Evolutionary conservation across 805 yeast species (phyloP), one percentile per base, ranked within the genome.

Genomic region (Candida sonorensis): DNA sequence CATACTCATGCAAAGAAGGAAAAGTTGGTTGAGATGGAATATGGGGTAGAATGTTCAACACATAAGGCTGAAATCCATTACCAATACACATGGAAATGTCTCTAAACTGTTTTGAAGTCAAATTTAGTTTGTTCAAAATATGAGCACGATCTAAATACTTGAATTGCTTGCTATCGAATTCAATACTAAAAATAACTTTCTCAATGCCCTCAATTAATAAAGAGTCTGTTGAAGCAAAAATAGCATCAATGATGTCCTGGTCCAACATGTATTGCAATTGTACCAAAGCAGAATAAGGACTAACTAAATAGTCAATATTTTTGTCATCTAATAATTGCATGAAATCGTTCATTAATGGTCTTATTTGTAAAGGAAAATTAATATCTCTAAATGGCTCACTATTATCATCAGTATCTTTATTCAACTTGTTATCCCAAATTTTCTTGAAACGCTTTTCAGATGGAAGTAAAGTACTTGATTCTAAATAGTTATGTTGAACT

Each of bases 171-270:
- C 68, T 64, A 33, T 68, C 74, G 40, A 77, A 69, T 38, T 83
- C 94, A 66, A 87, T 69, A 13, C 81, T 73, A 30, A 78, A 56
- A 35, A 90, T 79, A 37, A 87, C 75, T 42, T 74, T 80, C 36
- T 84, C 92, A 17, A 81, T 67, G 12, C 62, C 55, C 5, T 58
- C 59, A 28, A 74, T 55, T 51, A 90, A 61, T 27, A 88, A 60
- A 23, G 77, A 67, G 46, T 92, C 97, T 1, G 87, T 79, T 7
- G 95, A 79, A 1, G 95, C 95, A 56, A 77, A 83, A 23, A 88
- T 75, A 5, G 81, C 77, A 53, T 88, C 87, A 31, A 90, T 71
- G 28, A 65, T 59, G 0, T 63, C 66, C 30, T 63, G 64, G 27
- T 69, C 69, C 40, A 69, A 67, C 46, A 90, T 59, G 48, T 85